These are phyloP conservation scores for Aristolochia fimbriata DNA, from an alignment of 164 flowering plant genomes.

Conservation along the genomic window DNA sequence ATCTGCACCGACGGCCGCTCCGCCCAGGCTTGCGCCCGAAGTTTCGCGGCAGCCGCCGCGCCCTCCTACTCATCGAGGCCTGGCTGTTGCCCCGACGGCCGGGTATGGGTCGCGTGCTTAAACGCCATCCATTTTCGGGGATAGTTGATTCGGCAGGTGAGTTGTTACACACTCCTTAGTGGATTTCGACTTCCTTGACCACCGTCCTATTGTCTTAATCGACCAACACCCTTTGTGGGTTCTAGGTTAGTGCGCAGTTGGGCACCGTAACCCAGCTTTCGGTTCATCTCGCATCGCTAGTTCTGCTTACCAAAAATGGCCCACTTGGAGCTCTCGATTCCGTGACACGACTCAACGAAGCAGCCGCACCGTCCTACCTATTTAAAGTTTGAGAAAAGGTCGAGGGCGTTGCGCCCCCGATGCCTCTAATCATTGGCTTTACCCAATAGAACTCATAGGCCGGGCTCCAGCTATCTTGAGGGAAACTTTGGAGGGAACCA, in stretches of 20 bases:
- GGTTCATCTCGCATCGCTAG: neutral
- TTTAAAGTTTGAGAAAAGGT: too few species aligned
- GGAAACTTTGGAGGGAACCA: too few species aligned
- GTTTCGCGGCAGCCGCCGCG: too few species aligned
- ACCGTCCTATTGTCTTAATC: conserved; percentile 9
- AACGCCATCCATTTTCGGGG: conserved; percentile 32
- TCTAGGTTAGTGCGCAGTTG: neutral
- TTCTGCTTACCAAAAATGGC: conserved; percentile 3
- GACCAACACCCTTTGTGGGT: conserved; percentile 4
- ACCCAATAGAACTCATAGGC: too few species aligned
- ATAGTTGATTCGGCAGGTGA: conserved; percentile 35
- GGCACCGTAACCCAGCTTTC: conserved; percentile 6
- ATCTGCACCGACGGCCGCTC: too few species aligned
- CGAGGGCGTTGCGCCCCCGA: too few species aligned
- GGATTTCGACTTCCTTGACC: conserved; percentile 13
- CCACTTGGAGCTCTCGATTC: conserved; percentile 1
- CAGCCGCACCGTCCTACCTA: too few species aligned
- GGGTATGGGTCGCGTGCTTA: conserved; percentile 19
- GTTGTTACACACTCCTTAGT: conserved; percentile 17
- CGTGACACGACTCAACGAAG: conserved; percentile 3
- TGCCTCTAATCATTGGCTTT: too few species aligned
- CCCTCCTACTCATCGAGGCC: conserved; percentile 1
- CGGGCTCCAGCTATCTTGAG: too few species aligned
- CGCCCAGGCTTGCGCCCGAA: too few species aligned
- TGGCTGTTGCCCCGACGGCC: conserved; percentile 2